These are phyloP conservation scores for Powellomyces hirtus DNA, from an alignment of 192 early-diverging fungal species.

Conservation along the genomic window DNA sequence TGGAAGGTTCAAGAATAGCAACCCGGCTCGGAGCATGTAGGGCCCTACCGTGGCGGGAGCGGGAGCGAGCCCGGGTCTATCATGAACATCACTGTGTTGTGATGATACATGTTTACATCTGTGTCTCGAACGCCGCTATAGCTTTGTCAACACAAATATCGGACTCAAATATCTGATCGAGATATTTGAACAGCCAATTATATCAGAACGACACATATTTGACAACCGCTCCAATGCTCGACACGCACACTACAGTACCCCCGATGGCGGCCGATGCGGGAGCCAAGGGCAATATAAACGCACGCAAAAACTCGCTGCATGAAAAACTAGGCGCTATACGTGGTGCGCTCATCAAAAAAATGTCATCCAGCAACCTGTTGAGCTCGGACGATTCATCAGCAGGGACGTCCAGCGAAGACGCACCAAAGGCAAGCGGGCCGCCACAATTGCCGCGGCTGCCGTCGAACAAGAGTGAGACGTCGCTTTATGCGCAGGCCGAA, in stretches of 20 bases:
- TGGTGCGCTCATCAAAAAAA: conserved; percentile 9
- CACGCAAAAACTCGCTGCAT: conserved; percentile 20
- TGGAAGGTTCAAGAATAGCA: no score
- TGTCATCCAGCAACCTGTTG: conserved; percentile 1
- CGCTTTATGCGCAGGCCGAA: neutral
- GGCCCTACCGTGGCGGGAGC: no score
- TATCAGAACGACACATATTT: no score
- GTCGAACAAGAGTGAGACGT: neutral
- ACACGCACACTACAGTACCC: neutral
- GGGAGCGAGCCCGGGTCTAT: no score
- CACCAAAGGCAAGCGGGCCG: neutral
- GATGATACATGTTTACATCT: no score
- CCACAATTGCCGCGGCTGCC: neutral
- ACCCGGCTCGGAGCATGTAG: no score
- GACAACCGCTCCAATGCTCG: neutral
- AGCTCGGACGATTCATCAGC: neutral
- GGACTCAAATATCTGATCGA: no score
- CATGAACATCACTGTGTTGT: no score
- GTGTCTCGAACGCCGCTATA: no score
- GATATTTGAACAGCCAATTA: no score
- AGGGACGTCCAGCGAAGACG: neutral
- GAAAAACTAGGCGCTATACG: conserved; percentile 19
- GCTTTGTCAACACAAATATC: no score
- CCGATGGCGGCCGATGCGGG: neutral
- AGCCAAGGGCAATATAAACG: neutral